Conservation (phyloP, 164 flowering plant species). For the Houttuynia cordata region DNA sequence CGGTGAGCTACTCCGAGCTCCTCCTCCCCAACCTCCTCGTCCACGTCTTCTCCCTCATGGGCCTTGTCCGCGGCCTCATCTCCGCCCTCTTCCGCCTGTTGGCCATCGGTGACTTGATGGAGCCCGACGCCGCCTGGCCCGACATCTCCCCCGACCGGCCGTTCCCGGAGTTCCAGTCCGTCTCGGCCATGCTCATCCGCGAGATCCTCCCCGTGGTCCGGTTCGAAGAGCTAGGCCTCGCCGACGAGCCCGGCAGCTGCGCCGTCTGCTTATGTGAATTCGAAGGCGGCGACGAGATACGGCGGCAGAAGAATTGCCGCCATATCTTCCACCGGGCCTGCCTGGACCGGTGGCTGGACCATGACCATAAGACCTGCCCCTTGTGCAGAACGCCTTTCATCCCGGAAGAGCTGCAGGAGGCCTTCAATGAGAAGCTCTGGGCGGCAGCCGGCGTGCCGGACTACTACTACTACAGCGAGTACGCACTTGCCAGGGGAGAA, state of each 20-base stretch:
- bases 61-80: slow-evolving; percentile 35
- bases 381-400: slow-evolving; percentile 65
- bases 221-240: slow-evolving; percentile 25
- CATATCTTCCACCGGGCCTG: slow-evolving; percentile 78
- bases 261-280: slow-evolving; percentile 82
- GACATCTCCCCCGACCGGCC: slow-evolving; percentile 7
- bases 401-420: slow-evolving; percentile 41
- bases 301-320: slow-evolving; percentile 56
- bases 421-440: slow-evolving; percentile 69
- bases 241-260: slow-evolving; percentile 42
- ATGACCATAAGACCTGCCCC: slow-evolving; percentile 77
- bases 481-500: slow-evolving; percentile 7
- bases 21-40: slow-evolving; percentile 56
- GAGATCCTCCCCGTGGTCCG: slow-evolving; percentile 64
- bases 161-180: slow-evolving; percentile 28
- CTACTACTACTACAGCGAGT: slow-evolving; percentile 29
- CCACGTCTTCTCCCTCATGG: slow-evolving; percentile 43
- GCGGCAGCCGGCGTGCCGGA: slow-evolving; percentile 47
- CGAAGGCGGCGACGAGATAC: slow-evolving; percentile 49
- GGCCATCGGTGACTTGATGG: slow-evolving; percentile 60
- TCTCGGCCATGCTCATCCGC: slow-evolving; percentile 56
- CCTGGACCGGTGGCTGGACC: slow-evolving; percentile 88
- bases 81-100: slow-evolving; percentile 28
- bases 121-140: slow-evolving; percentile 25
- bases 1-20: slow-evolving; percentile 75